Percentiles rank a stretch among this genome's conserved stretches.
Conservation (phyloP, 192 early-diverging fungal species). For the Entophlyctis helioformis region DNA sequence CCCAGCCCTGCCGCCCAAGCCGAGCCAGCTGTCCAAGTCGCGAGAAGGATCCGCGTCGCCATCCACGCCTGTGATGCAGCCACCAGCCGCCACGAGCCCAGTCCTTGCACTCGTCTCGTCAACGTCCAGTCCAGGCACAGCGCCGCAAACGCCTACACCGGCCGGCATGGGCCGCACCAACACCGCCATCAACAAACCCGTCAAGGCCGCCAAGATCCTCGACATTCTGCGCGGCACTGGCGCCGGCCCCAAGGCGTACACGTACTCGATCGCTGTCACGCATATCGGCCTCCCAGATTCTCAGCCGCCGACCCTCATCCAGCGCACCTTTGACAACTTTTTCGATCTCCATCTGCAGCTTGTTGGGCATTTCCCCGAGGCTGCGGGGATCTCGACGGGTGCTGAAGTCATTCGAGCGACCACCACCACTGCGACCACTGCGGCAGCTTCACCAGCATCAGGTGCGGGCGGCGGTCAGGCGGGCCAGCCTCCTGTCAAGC, state of each 20-base stretch:
- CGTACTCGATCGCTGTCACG: slow-evolving; percentile 23
- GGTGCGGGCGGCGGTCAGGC: too few species aligned
- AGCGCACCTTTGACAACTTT: slow-evolving; percentile 37
- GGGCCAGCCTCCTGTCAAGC: not conserved
- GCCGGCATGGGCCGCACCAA: not conserved
- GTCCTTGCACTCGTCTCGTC: not conserved
- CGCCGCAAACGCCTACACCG: not conserved
- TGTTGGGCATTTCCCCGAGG: slow-evolving; percentile 43
- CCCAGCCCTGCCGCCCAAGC: too few species aligned
- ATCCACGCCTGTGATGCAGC: not conserved
- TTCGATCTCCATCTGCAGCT: slow-evolving; percentile 44
- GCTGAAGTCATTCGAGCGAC: not conserved
- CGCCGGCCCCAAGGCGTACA: too few species aligned
- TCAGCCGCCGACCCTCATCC: slow-evolving; percentile 6
- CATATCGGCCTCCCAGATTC: slow-evolving; percentile 5
- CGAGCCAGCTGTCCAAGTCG: too few species aligned
- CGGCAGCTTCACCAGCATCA: too few species aligned
- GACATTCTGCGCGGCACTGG: slow-evolving; percentile 14
- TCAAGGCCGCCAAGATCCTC: slow-evolving; percentile 16
- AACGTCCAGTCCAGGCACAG: not conserved
- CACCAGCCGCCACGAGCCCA: not conserved
- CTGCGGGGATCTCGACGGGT: slow-evolving; percentile 24
- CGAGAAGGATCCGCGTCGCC: too few species aligned
- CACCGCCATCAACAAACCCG: slow-evolving; percentile 27
- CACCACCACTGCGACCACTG: too few species aligned